Evolutionary conservation across 140 eudicot species (phyloP).

Genomic region (Anethum foeniculum): DNA sequence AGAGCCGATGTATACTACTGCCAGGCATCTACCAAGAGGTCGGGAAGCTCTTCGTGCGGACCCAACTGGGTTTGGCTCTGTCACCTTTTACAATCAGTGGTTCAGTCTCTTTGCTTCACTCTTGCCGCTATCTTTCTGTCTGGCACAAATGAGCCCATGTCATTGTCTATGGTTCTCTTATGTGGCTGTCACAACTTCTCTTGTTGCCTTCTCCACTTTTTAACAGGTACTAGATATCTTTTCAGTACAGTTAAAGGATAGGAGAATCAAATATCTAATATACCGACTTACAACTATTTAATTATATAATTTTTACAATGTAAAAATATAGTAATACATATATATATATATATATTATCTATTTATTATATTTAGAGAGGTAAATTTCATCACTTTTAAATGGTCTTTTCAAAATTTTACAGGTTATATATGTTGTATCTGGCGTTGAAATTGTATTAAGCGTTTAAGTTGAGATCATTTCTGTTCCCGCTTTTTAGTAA

Average conservation of each 20-base stretch:
- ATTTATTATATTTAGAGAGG: background rate
- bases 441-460: background rate
- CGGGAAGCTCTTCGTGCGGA: slow-evolving; percentile 72
- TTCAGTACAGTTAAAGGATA: background rate
- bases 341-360: background rate
- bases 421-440: background rate
- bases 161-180: slow-evolving; percentile 83
- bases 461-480: background rate
- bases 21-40: slow-evolving; percentile 88
- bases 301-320: background rate
- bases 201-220: slow-evolving; percentile 65
- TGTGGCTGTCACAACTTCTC: slow-evolving; percentile 91
- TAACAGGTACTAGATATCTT: slow-evolving; percentile 42
- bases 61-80: slow-evolving; percentile 67
- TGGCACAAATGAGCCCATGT: slow-evolving; percentile 65
- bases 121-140: slow-evolving; percentile 66
- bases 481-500: background rate
- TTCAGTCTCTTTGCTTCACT: slow-evolving; percentile 72
- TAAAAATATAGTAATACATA: background rate
- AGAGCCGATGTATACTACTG: slow-evolving; percentile 70
- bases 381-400: background rate
- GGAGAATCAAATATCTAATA: background rate
- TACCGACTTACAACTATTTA: background rate
- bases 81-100: slow-evolving; percentile 82
- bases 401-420: background rate